Base-by-base conservation (phyloP, 805 yeast genomes). In the Clavispora fructus region DNA sequence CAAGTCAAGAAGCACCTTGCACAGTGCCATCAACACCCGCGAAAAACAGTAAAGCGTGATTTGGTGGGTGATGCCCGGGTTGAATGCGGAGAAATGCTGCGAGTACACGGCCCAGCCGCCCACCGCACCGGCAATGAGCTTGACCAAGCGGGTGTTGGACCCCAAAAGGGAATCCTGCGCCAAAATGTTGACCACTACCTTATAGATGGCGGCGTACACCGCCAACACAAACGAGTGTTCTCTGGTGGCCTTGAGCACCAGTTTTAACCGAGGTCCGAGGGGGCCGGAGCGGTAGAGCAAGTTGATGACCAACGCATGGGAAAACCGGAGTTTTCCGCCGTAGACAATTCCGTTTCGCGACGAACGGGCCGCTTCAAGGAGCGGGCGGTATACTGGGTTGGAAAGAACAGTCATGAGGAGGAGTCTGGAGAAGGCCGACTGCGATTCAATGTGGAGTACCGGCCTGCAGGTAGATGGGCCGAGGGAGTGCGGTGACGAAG, bases 31-130 rank as follows among this genome's bases (percentile, higher is more conserved):
- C 42, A 79, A 58, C 5, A 84, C 87, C 38, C 95, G 70, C 3
- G 88, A 80, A 46, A 83, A 76, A 50, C 88, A 83, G 57, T 86
- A 86, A 42, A 86, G 71, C 1, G 90, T 86, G 52, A 86, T 78
- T 62, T 85, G 91, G 51, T 80, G 84, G n/a, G 86, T 73, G 27
- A 85, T 82, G 4, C 70, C 75, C 16, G 73, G 68, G 52, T 70
- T 69, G 57, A 71, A 71, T 38, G 60, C 67, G 50, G 62, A 61
- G 51, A 78, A 74, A 53, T 68, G 68, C 52, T 71, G 75, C 31
- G 71, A 65, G 56, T 71, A 71, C 17, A 71, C 75, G 12, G 68
- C 57, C 74, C 74, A 72, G 9, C 71, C 61, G 3, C 73, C 73
- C 43, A 71, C 50, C 17, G 65, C 61, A 4, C 76, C 77, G 5